Conservation (phyloP, 495 filamentous ascomycete species). For the Daldinia decipiens region DNA sequence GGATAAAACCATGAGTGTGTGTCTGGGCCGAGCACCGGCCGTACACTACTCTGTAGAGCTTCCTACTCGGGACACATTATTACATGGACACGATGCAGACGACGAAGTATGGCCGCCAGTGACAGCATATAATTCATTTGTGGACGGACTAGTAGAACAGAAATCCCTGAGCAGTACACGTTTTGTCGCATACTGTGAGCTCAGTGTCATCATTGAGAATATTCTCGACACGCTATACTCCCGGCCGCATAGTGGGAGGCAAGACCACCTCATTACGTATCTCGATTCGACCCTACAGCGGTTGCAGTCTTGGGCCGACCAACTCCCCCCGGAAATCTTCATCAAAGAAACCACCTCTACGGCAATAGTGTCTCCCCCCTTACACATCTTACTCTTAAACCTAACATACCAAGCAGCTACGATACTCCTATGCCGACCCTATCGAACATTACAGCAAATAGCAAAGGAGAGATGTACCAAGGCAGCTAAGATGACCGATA, state of each 20-base stretch:
- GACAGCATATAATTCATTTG: not conserved
- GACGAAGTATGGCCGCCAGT: not conserved
- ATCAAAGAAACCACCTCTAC: conserved; percentile 1
- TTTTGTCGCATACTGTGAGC: not conserved
- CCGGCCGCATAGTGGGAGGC: not conserved
- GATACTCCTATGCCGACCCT: conserved; percentile 16
- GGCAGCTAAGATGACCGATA: not conserved
- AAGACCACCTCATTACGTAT: not conserved
- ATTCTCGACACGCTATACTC: not conserved
- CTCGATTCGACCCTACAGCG: not conserved
- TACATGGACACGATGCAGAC: not conserved
- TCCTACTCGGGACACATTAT: not conserved
- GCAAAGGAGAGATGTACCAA: not conserved
- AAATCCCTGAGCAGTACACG: not conserved
- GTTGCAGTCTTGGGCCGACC: not conserved
- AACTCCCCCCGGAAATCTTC: not conserved
- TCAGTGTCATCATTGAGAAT: not conserved
- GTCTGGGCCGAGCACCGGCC: conserved; percentile 11
- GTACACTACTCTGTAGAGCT: conserved; percentile 8
- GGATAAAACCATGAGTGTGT: conserved; percentile 27
- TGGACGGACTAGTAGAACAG: not conserved
- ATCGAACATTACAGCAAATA: conserved; percentile 8
- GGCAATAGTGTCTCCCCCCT: conserved; percentile 16
- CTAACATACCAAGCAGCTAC: conserved; percentile 21
- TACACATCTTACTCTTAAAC: conserved; percentile 17